A percentile compares a stretch with the other conserved stretches of the same genome.
Evolutionary conservation across 225 moss, liverwort and hornwort genomes (phyloP).

Genomic region (Bryum argenteum): DNA sequence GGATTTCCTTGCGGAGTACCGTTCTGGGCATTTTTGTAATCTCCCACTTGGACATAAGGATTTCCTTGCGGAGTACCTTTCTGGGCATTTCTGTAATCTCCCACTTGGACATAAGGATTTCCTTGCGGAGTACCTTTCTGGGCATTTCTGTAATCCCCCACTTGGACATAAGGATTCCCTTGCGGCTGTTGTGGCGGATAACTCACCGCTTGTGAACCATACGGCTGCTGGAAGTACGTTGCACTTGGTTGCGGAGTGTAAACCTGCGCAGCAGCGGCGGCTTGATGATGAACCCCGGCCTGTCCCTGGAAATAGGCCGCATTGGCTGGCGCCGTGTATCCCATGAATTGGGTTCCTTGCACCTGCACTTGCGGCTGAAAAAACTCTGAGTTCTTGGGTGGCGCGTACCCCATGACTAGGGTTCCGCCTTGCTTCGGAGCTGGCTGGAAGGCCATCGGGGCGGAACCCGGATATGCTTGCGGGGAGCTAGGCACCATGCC

Average conservation of each 20-base stretch:
- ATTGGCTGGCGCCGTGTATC: slow-evolving; percentile 4
- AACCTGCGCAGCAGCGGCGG: slow-evolving; percentile 24
- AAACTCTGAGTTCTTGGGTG: slow-evolving; percentile 23
- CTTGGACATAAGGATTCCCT: slow-evolving; percentile 18
- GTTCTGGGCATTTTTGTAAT: too few relatives aligned
- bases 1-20: too few relatives aligned
- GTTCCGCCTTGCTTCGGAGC: background rate
- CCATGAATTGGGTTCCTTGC: slow-evolving; percentile 9
- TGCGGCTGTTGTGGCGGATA: slow-evolving; percentile 18
- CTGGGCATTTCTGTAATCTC: slow-evolving; percentile 19
- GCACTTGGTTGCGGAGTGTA: slow-evolving; percentile 22
- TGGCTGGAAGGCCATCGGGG: too few relatives aligned
- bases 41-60: too few relatives aligned
- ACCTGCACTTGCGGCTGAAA: slow-evolving; percentile 26
- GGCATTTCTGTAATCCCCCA: slow-evolving; percentile 20
- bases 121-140: background rate
- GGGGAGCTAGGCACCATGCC: slow-evolving; percentile 18
- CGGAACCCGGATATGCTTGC: slow-evolving; percentile 4
- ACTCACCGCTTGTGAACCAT: background rate
- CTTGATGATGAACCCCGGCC: slow-evolving; percentile 17
- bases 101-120: slow-evolving; percentile 5
- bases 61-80: background rate
- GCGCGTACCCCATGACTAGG: slow-evolving; percentile 26
- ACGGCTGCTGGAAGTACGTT: slow-evolving; percentile 29
- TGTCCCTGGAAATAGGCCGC: slow-evolving; percentile 22